Evolutionary conservation across 2,329 filamentous ascomycete genomes (phyloP).

Genomic region (Aspergillus sp.): DNA sequence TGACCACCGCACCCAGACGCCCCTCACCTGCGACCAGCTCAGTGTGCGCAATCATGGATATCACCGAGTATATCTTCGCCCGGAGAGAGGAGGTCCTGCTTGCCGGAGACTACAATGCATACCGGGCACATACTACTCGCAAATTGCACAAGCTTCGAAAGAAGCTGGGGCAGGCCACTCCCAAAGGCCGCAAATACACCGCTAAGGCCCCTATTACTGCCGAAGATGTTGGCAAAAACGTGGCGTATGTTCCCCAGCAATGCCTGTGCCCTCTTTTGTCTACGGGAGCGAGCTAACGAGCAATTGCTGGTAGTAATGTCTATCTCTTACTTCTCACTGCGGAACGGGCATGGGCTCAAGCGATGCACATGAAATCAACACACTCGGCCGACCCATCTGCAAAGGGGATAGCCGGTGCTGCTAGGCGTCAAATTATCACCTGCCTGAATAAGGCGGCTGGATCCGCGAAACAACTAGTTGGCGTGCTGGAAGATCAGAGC

Average conservation of each 20-base stretch:
- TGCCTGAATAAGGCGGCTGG: slow-evolving; percentile 79
- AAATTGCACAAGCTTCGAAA: slow-evolving; percentile 81
- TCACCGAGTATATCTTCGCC: slow-evolving; percentile 81
- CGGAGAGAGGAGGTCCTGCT: slow-evolving; percentile 82
- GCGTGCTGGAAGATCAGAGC: slow-evolving; percentile 65
- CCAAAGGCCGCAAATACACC: slow-evolving; percentile 83
- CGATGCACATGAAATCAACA: slow-evolving; percentile 88
- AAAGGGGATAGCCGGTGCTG: slow-evolving; percentile 76
- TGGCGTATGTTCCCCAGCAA: slow-evolving; percentile 64
- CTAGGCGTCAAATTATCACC: slow-evolving; percentile 86
- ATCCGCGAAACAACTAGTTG: slow-evolving; percentile 70
- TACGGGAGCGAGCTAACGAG: background rate
- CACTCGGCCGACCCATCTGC: slow-evolving; percentile 74
- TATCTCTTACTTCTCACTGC: slow-evolving; percentile 81
- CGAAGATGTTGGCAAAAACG: slow-evolving; percentile 73
- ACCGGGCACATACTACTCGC: slow-evolving; percentile 78
- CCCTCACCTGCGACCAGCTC: slow-evolving; percentile 8
- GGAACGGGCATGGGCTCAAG: slow-evolving; percentile 92
- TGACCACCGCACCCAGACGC: slow-evolving; percentile 1
- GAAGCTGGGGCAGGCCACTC: slow-evolving; percentile 81
- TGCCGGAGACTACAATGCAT: slow-evolving; percentile 85
- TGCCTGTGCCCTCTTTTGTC: background rate
- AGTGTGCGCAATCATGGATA: slow-evolving; percentile 68
- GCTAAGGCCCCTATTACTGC: slow-evolving; percentile 72
- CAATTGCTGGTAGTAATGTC: slow-evolving; percentile 62